Evolutionary conservation across 2,329 filamentous ascomycete species (phyloP), one percentile per base, ranked within the genome.

Genomic region (Tolypocladium inflatum): DNA sequence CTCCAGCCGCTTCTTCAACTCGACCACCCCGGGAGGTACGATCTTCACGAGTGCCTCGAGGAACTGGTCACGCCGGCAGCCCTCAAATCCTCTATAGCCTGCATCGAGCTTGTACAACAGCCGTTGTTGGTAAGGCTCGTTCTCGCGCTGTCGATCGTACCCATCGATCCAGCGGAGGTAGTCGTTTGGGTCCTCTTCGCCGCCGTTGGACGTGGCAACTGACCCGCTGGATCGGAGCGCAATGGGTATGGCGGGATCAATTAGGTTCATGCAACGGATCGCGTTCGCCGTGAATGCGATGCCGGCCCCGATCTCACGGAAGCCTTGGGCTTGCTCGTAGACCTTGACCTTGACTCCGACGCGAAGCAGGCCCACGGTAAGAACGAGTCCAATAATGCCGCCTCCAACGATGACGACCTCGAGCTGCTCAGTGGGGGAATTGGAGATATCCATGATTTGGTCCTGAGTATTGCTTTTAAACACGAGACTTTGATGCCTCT

Each of bases 231-330:
- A n/a, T 26, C 37, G 17, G 60, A 71, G 78, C 0, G 74, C 71
- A 0, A 64, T 66, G 43, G 73, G 65, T 0, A 76, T 62, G n/a
- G 66, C 64, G 0, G 73, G 71, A 55, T 74, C 70, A 9, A 78
- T 66, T 17, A 67, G 55, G 7, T 59, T 61, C 70, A 82, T 55
- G 39, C 53, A 55, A 30, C 53, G 53, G 15, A 38, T 38, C 11
- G 53, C 78, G 60, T 80, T 80, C n/a, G 78, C 77, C 9, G 73
- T 76, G 62, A 81, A 77, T 3, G 76, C 79, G 33, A 82, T 77
- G 9, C 79, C 80, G 0, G 80, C 79, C 0, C 80, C 80, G 5
- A 78, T 76, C 61, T 80, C 78, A 3, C 72, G 68, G 56, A 78
- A 75, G 1, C 66, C 64, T 0, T 68, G 54, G 0, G 77, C 72